These are phyloP conservation scores for Blastobotrys illinoisensis DNA, from an alignment of 1,139 yeast species.

Conservation along the genomic window DNA sequence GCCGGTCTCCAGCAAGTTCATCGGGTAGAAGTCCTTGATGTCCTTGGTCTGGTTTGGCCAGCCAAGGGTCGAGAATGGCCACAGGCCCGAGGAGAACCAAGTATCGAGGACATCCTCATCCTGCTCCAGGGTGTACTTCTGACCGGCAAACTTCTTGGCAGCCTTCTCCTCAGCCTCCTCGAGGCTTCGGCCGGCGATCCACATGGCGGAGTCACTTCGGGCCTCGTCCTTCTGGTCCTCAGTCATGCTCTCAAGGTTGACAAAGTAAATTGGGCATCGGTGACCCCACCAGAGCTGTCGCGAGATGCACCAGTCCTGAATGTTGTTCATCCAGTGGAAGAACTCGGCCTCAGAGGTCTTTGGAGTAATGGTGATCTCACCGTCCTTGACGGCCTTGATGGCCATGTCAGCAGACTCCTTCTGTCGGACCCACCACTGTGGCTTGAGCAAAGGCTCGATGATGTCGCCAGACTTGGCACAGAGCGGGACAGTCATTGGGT, in stretches of 20 bases:
- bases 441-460: conserved; percentile 93
- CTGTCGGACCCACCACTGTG: conserved; percentile 99
- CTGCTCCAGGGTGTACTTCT: conserved; percentile 73
- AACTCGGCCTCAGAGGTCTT: conserved; percentile 88
- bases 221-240: conserved; percentile 34
- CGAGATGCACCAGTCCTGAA: conserved; percentile 99
- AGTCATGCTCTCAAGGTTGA: conserved; percentile 65
- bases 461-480: conserved; percentile 97
- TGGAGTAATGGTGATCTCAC: conserved; percentile 78
- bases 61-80: conserved; percentile 96
- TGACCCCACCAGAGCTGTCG: conserved; percentile 99
- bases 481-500: conserved; percentile 90
- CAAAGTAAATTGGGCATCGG: conserved; percentile 94
- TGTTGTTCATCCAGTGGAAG: conserved; percentile 92
- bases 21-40: conserved; percentile 74
- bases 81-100: conserved; percentile 96
- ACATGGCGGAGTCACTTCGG: conserved; percentile 64
- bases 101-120: conserved; percentile 98
- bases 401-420: conserved; percentile 86
- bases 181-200: conserved; percentile 84
- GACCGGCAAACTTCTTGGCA: conserved; percentile 59
- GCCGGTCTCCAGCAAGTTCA: conserved; percentile 94
- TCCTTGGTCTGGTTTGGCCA: conserved; percentile 84
- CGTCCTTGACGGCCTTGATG: conserved; percentile 76
- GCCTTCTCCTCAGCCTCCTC: conserved; percentile 89